Evolutionary conservation across 495 filamentous ascomycete species (phyloP), one percentile per base, ranked within the genome.

Genomic region (Talaromyces proteolyticus): DNA sequence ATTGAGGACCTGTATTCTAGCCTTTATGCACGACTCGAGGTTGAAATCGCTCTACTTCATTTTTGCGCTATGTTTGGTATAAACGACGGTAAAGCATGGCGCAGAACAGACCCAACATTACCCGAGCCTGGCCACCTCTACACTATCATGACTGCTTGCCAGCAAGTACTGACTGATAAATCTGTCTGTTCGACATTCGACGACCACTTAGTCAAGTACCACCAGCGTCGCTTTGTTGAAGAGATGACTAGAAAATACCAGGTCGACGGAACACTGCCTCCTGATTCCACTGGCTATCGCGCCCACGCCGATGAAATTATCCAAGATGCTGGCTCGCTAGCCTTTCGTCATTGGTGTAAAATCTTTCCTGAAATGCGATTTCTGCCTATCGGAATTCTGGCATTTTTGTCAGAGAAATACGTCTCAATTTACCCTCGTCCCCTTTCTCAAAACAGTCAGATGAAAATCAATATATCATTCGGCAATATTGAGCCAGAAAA

Each of bases 41-140:
- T 70, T 38, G 70, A 74, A 39, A 58, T 73, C 39, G 63, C 66
- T 3, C 64, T 53, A 16, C 58, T 64, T 16, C 64, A 74, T 8
- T 59, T 74, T 6, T 71, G 64, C 44, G 50, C 56, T 26, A 54
- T 53, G 16, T 66, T 63, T 34, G 49, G 47, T 21, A 22, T 60
- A n/a, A 56, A 59, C 24, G 20, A 49, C 11, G 8, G 17, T 4
- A 34, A 47, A 18, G 18, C 6, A 34, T 5, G 17, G n/a, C 58
- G 51, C 22, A 58, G 57, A 4, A 3, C 41, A 16, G 23, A 45
- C 12, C 50, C 37, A 19, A 52, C 52, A 4, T 53, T 70, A 10
- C 70, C 69, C 0, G 63, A 66, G n/a, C 50, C 64, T 0, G 36
- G 44, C 18, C 65, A 68, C 47, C 48, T 71, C 36, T 59, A 64